Evolutionary conservation across 2,329 filamentous ascomycete genomes (phyloP).

Genomic region (Elsinoe perseae): DNA sequence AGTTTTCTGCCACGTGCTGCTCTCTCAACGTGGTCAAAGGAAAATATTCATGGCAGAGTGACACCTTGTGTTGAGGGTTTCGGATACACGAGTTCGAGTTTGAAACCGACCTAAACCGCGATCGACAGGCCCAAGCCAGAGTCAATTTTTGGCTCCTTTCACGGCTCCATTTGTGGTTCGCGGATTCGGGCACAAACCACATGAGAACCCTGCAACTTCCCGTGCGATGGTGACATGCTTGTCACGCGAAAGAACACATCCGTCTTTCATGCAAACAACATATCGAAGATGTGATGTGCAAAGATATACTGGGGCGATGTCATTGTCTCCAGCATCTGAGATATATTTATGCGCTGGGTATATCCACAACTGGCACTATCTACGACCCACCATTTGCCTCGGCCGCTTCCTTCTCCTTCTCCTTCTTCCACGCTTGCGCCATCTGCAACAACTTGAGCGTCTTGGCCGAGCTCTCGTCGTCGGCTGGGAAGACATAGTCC

Average conservation of each 20-base stretch:
- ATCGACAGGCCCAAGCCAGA: slow-evolving; percentile 12
- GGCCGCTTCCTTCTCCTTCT: slow-evolving; percentile 36
- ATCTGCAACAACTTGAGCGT: slow-evolving; percentile 75
- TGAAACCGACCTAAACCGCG: slow-evolving; percentile 12
- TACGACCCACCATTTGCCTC: slow-evolving; percentile 12
- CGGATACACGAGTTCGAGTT: background rate
- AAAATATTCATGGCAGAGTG: background rate
- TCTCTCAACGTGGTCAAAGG: background rate
- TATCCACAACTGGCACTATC: background rate
- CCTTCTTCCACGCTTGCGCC: slow-evolving; percentile 82
- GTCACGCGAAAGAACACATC: background rate
- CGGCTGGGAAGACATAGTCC: slow-evolving; percentile 94
- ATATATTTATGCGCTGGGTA: background rate
- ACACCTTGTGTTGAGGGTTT: slow-evolving; percentile 5
- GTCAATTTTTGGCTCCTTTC: background rate
- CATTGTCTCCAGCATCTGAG: background rate
- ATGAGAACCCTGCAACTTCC: slow-evolving; percentile 12
- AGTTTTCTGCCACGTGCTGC: background rate
- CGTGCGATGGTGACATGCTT: background rate
- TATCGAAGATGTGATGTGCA: background rate
- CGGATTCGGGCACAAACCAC: slow-evolving; percentile 8
- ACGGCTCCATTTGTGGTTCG: slow-evolving; percentile 1
- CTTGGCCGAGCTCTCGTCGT: slow-evolving; percentile 78
- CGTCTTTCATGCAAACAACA: background rate
- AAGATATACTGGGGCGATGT: background rate